phyloP scores from a whole-genome alignment of 169 alveolate genomes.

The Theileria equi region DNA sequence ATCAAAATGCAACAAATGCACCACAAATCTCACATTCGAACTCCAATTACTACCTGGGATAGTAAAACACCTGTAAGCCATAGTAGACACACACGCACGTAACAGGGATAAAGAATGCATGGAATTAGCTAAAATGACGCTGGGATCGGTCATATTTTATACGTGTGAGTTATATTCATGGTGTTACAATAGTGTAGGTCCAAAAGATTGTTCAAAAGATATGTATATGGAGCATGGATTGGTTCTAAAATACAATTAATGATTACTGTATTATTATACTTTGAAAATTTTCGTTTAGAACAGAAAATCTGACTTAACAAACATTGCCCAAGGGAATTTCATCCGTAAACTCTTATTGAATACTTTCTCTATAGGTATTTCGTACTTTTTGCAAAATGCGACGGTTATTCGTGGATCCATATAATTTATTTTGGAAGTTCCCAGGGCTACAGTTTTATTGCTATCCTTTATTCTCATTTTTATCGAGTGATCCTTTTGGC shows the following conservation, averaged over 20 bases:
- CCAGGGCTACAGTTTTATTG: slow-evolving; percentile 95
- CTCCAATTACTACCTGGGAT: slow-evolving; percentile 50
- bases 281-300: slow-evolving; percentile 68
- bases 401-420: slow-evolving; percentile 99
- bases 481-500: slow-evolving; percentile 54
- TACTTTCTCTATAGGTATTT: slow-evolving; percentile 95
- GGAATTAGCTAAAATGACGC: slow-evolving; percentile 3
- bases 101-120: neutral
- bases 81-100: neutral
- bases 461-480: slow-evolving; percentile 90
- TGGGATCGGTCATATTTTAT: slow-evolving; percentile 40
- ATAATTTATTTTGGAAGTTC: slow-evolving; percentile 98
- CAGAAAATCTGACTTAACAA: slow-evolving; percentile 87
- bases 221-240: neutral
- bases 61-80: slow-evolving; percentile 20
- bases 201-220: too few relatives aligned
- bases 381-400: slow-evolving; percentile 93
- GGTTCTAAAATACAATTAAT: slow-evolving; percentile 3
- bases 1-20: slow-evolving; percentile 15
- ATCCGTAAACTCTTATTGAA: slow-evolving; percentile 88
- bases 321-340: slow-evolving; percentile 99
- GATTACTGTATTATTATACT: neutral
- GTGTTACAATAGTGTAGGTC: neutral
- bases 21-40: slow-evolving; percentile 17
- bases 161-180: slow-evolving; percentile 25